Percentiles rank a stretch among this genome's conserved stretches.
Evolutionary conservation across 495 filamentous ascomycete species (phyloP).

Genomic region (Staphylotrichum tortipilum): DNA sequence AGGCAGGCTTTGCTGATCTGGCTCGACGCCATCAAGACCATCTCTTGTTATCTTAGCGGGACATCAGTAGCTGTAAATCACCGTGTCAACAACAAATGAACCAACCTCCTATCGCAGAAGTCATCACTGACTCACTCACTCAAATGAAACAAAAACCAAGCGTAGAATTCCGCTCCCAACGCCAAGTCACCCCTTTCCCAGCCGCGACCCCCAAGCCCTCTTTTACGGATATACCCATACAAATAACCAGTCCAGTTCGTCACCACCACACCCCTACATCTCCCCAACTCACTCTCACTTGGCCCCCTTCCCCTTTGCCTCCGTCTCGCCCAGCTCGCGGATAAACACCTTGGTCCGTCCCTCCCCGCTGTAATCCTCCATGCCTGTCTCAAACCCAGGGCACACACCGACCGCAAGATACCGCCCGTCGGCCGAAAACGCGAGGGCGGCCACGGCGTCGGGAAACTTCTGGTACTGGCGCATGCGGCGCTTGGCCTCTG

Average conservation of each 20-base stretch:
- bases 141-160: background rate
- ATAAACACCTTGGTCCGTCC: slow-evolving; percentile 70
- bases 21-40: too few relatives aligned
- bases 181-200: too few relatives aligned
- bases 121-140: background rate
- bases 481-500: slow-evolving; percentile 80
- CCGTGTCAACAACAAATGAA: too few relatives aligned
- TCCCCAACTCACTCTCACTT: slow-evolving; percentile 36
- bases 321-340: slow-evolving; percentile 72
- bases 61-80: too few relatives aligned
- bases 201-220: background rate
- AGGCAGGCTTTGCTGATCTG: background rate
- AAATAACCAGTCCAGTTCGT: background rate
- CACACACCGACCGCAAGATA: slow-evolving; percentile 77
- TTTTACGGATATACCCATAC: slow-evolving; percentile 1
- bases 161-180: background rate
- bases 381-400: slow-evolving; percentile 87
- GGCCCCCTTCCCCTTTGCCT: slow-evolving; percentile 79
- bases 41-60: too few relatives aligned
- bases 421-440: slow-evolving; percentile 71
- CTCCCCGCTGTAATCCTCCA: slow-evolving; percentile 61
- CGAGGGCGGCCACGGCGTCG: slow-evolving; percentile 65
- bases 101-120: too few relatives aligned
- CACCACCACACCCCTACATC: too few relatives aligned
- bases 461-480: slow-evolving; percentile 79